Evolutionary conservation across 768 basidiomycete genomes (phyloP), one percentile per base, ranked within the genome.

Genomic region (Termitomyces sp.): DNA sequence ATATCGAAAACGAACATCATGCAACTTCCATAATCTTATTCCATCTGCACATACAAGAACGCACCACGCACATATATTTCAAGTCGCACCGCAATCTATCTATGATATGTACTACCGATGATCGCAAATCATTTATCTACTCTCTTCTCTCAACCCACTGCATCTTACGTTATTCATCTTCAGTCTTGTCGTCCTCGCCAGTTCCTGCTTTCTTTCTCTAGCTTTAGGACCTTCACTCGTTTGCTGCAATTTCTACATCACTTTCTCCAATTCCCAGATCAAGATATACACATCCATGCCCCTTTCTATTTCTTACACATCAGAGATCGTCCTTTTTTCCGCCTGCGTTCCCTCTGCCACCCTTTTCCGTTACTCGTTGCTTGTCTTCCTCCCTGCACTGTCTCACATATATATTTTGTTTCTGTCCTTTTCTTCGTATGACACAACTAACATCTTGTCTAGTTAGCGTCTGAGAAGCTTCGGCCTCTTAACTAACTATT

Each of bases 91-190:
- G 63, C 67, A 62, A 64, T 62, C 59, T 67, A 65, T 64, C 64
- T 72, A 72, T 41, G 38, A 53, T 54, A 54, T 73, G 69, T 71
- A 72, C 67, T 68, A 73, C 64, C 61, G 62, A 62, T 59, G 63
- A 64, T 62, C 61, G 60, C 63, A 64, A 58, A 50, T 56, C 59
- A 60, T 67, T 59, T 56, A 49, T 67, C 57, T 56, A 49, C 58
- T 62, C 59, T 62, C 57, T 50, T 62, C 23, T 55, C 57, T 57
- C 61, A 61, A 62, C 58, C 52, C 62, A 66, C 41, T 59, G 64
- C 65, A 69, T 66, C 56, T 66, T 68, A 67, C 63, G 55, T 66
- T 66, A 66, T 63, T 66, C 63, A 59, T 65, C 57, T 63, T 47
- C 64, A 61, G 63, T 67, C 63, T 65, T 65, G 56, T 62, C 57